Evolutionary conservation across 2,329 filamentous ascomycete genomes (phyloP), one percentile per base, ranked within the genome.

Genomic region (Fusarium siculi): DNA sequence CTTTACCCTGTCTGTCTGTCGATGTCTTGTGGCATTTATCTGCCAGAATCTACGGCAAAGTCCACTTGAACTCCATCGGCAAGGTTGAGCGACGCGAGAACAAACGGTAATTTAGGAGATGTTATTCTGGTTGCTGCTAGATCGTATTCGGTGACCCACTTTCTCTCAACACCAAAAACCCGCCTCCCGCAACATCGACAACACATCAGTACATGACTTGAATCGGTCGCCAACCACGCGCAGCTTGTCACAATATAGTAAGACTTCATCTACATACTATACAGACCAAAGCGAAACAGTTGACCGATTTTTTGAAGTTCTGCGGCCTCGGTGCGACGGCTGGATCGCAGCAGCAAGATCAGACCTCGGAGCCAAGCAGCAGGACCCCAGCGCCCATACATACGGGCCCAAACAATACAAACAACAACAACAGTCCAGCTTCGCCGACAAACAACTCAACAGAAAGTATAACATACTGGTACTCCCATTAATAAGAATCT

Each of bases 401-500:
- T 12, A 1, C 10, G 7, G 10, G 15, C 2, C 15, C 21, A 32
- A 49, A 49, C 15, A 5, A n/a, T 15, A 32, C 28, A 6, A 9
- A n/a, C 7, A 9, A 40, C 7, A 14, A 12, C 4, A 12, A 23
- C 21, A 34, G 7, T 7, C 2, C 8, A 18, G 30, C 15, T 23
- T 34, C 15, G 10, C 15, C 15, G 2, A 34, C 8, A 11, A 50
- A 50, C 21, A 50, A 7, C 11, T 14, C 21, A 7, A 4, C 16
- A 32, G 7, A 23, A 50, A 28, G 21, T 50, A 50, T 18, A 7
- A 0, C 1, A 7, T 7, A 0, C 15, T 23, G 10, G 1, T n/a
- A 14, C 7, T 9, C 21, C 14, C 5, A 2, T 23, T 2, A 23
- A 50, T 50, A 2, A 50, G 21, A 50, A 5, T 9, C 0, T 30